Base-by-base conservation (phyloP, 805 yeast species). In the Pichia cabralensis region DNA sequence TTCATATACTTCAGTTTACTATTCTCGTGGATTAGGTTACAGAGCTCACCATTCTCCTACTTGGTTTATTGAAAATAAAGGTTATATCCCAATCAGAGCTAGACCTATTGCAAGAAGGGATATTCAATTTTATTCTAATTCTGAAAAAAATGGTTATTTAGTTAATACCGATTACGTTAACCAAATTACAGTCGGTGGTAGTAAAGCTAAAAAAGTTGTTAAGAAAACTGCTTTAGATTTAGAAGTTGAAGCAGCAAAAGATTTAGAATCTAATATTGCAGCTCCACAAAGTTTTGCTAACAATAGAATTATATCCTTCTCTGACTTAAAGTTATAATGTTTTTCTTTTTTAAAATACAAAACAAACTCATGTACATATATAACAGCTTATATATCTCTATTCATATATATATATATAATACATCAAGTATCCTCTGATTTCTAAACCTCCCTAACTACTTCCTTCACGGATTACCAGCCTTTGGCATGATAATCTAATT, bases 101-200 rank as follows among this genome's bases (percentile, higher is more conserved):
- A 74, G 86, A 57, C 98, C 98, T 11, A 80, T 79, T 8, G 76
- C 73, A 47, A 74, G 82, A 60, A 80, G 83, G 58, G 85, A 80
- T 50, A 76, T 89, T 37, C 74, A 74, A 38, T 84, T 67, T 58
- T 89, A 92, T 61, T 73, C 85, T 31, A 69, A 75, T 53, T 68
- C 70, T 2, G 75, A 65, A 24, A 75, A 74, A 50, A 71, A 85
- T 45, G 98, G 98, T 7, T 89, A 84, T 53, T 60, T 86, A 20
- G 44, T 40, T 12, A 48, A 36, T 21, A 50, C 58, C n/a, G 50
- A 55, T 50, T 33, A 68, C 60, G 48, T 72, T 53, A 42, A 53
- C 40, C 39, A 42, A 8, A 52, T 54, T 28, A 38, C 48, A 12
- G 34, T 46, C 13, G 53, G 52, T 16, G 43, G 46, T 4, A 31